Conservation (phyloP, 371 early-diverging fungal genomes). For the Umbelopsis sp. region DNA sequence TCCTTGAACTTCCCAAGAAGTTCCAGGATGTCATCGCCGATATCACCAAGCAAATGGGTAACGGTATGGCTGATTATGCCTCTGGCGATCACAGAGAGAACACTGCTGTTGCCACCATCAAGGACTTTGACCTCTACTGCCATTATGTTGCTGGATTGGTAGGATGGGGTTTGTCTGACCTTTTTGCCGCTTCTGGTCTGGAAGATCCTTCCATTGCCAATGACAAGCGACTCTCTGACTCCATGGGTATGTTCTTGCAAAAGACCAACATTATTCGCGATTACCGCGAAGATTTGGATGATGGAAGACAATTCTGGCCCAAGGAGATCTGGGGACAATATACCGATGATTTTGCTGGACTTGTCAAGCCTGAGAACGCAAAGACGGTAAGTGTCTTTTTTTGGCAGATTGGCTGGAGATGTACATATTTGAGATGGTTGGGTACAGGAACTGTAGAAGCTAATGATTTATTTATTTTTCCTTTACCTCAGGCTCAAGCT, state of each 20-base stretch:
- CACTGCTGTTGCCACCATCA: slow-evolving; percentile 73
- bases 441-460: too few species aligned
- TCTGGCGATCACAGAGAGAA: slow-evolving; percentile 61
- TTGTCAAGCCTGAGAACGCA: slow-evolving; percentile 65
- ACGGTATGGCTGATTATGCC: slow-evolving; percentile 93
- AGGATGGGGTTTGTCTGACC: slow-evolving; percentile 88
- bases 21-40: slow-evolving; percentile 89
- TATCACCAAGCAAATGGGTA: slow-evolving; percentile 89
- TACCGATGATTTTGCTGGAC: slow-evolving; percentile 58
- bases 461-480: too few species aligned
- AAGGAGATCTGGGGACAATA: slow-evolving; percentile 85
- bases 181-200: slow-evolving; percentile 88
- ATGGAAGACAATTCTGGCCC: slow-evolving; percentile 95
- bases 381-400: slow-evolving; percentile 42
- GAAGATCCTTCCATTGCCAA: slow-evolving; percentile 64
- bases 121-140: slow-evolving; percentile 94
- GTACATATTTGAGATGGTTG: too few species aligned
- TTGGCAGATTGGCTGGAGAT: too few species aligned
- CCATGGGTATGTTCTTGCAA: slow-evolving; percentile 95
- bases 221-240: slow-evolving; percentile 64
- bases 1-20: slow-evolving; percentile 74
- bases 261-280: slow-evolving; percentile 97
- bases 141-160: slow-evolving; percentile 98
- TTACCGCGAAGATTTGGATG: slow-evolving; percentile 85
- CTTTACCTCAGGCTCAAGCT: slow-evolving; percentile 49